These are phyloP conservation scores for Sarocladium strictum DNA, from an alignment of 2,329 filamentous ascomycete genomes.

Conservation along the genomic window DNA sequence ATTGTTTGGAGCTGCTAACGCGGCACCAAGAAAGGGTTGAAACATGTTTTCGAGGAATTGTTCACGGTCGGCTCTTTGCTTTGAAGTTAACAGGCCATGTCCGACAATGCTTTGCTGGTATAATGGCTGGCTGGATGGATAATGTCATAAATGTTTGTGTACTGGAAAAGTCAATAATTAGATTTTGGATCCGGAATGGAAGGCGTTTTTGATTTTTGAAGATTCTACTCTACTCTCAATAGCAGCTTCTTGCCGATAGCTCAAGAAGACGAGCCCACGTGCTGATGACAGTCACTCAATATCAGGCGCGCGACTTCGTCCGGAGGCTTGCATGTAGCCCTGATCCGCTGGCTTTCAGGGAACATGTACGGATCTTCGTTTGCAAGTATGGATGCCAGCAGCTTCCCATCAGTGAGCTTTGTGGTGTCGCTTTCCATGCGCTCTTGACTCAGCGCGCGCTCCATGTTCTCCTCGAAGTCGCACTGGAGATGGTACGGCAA, in stretches of 20 bases:
- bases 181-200: background rate
- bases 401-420: background rate
- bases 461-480: background rate
- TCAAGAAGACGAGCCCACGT: background rate
- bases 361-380: background rate
- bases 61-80: background rate
- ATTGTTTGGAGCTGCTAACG: conserved; percentile 19
- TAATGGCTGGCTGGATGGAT: background rate
- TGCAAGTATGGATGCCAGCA: background rate
- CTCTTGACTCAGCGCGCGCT: background rate
- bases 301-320: background rate
- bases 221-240: background rate
- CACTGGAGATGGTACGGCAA: background rate
- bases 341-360: background rate
- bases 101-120: background rate
- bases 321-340: background rate
- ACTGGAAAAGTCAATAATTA: background rate
- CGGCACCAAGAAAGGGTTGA: background rate
- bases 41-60: background rate
- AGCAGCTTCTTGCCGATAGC: background rate
- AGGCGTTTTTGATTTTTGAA: background rate
- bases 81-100: background rate
- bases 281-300: background rate
- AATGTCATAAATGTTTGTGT: background rate
- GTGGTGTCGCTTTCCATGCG: background rate